Evolutionary conservation across 257 asterid species (phyloP).

Genomic region (Parsonsia alboflavescens): DNA sequence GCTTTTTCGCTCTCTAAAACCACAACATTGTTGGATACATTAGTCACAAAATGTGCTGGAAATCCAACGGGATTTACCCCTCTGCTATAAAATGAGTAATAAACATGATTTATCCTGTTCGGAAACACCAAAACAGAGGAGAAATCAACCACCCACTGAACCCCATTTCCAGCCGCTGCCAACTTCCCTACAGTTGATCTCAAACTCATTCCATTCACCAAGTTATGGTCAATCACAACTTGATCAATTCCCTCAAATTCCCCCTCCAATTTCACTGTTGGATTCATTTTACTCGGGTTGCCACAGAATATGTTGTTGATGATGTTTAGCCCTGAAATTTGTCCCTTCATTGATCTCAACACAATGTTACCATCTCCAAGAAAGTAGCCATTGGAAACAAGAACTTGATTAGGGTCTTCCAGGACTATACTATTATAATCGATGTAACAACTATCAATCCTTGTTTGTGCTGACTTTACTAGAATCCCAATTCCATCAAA

Average conservation of each 20-base stretch:
- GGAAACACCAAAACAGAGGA: constrained; percentile 44
- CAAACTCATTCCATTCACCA: constrained; percentile 49
- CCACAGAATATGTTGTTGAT: constrained; percentile 46
- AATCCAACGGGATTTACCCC: constrained; percentile 29
- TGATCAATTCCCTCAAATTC: constrained; percentile 37
- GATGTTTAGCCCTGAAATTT: constrained; percentile 38
- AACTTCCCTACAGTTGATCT: constrained; percentile 41
- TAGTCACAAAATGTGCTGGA: constrained; percentile 38
- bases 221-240: constrained; percentile 45
- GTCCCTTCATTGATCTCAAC: constrained; percentile 42
- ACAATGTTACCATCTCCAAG: constrained; percentile 52
- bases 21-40: constrained; percentile 46
- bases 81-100: constrained; percentile 34
- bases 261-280: constrained; percentile 40
- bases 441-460: constrained; percentile 41
- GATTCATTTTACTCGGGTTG: constrained; percentile 25
- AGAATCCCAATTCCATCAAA: constrained; percentile 55
- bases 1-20: constrained; percentile 43
- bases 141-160: constrained; percentile 53
- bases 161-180: constrained; percentile 52
- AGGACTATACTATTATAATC: constrained; percentile 51
- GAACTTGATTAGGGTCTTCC: constrained; percentile 47
- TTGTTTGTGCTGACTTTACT: constrained; percentile 44
- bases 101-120: constrained; percentile 36
- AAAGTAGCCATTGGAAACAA: constrained; percentile 43